These are phyloP conservation scores for Leishmania martiniquensis DNA, from an alignment of 208 protist genomes.

Conservation along the genomic window DNA sequence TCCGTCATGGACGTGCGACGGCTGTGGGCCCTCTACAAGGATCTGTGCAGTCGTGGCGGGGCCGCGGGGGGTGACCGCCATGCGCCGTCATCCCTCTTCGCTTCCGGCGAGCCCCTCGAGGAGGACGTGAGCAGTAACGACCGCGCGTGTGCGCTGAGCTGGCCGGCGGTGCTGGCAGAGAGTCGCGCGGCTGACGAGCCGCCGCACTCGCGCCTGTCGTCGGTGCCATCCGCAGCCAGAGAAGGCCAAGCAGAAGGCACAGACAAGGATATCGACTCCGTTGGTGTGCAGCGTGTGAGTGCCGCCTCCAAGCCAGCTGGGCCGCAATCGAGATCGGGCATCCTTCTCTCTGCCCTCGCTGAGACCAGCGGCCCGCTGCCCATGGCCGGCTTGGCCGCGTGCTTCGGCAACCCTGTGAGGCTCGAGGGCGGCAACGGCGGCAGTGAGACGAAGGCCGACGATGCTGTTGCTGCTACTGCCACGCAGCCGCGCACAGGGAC, in stretches of 20 bases:
- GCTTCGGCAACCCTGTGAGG: not conserved
- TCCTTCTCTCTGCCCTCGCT: slow-evolving; percentile 18
- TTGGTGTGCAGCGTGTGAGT: not conserved
- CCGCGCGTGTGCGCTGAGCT: slow-evolving; percentile 29
- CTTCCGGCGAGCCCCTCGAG: slow-evolving; percentile 10
- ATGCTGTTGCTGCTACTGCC: not conserved
- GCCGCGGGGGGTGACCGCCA: not conserved
- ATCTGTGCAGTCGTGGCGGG: not conserved
- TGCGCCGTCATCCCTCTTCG: not conserved
- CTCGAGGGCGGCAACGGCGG: not conserved
- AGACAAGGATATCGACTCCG: not conserved
- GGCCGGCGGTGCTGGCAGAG: slow-evolving; percentile 25
- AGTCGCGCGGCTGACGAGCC: slow-evolving; percentile 16
- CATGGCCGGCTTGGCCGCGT: slow-evolving; percentile 1
- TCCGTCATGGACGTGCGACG: slow-evolving; percentile 40
- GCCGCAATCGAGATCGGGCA: slow-evolving; percentile 8
- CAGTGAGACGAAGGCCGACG: not conserved
- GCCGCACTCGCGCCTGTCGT: not conserved
- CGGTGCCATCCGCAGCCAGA: not conserved
- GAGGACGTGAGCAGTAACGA: slow-evolving; percentile 10
- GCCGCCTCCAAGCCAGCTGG: not conserved
- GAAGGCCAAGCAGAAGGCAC: not conserved
- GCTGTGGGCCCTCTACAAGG: slow-evolving; percentile 32
- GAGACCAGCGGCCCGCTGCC: not conserved
- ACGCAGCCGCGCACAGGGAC: not conserved